These are phyloP conservation scores for Hypoxylon sp. DNA, from an alignment of 2,329 filamentous ascomycete genomes.

Conservation along the genomic window DNA sequence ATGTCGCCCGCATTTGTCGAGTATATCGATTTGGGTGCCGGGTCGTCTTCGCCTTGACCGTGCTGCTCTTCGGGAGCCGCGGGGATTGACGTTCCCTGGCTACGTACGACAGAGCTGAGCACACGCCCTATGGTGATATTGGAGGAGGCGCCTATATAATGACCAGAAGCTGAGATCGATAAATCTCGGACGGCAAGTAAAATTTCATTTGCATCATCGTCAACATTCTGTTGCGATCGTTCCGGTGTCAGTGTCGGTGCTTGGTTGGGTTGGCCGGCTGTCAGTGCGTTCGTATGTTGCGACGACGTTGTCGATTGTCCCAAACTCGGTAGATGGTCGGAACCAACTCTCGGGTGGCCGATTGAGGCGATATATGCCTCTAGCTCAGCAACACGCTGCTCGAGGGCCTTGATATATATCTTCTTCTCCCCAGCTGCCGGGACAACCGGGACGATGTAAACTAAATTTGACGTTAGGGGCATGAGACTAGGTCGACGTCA, in stretches of 20 bases:
- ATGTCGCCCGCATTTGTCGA: constrained; percentile 42
- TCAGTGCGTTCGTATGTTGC: constrained; percentile 25
- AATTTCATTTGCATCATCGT: constrained; percentile 49
- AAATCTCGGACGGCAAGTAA: constrained; percentile 47
- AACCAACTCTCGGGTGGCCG: constrained; percentile 41
- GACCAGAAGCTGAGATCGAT: constrained; percentile 48
- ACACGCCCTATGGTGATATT: constrained; percentile 51
- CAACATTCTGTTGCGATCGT: constrained; percentile 34
- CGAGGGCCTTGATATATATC: constrained; percentile 48
- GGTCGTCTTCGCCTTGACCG: constrained; percentile 41
- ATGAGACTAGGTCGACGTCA: background rate
- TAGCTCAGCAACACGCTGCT: constrained; percentile 47
- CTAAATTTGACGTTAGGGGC: constrained; percentile 29
- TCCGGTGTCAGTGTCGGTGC: constrained; percentile 17
- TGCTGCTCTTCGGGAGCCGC: constrained; percentile 34
- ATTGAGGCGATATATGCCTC: constrained; percentile 45
- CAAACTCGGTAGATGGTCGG: constrained; percentile 42
- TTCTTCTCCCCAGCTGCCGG: constrained; percentile 50
- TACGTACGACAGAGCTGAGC: constrained; percentile 49
- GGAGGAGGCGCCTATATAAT: constrained; percentile 49
- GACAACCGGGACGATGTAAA: constrained; percentile 50
- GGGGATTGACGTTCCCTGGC: constrained; percentile 37
- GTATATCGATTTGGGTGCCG: constrained; percentile 49
- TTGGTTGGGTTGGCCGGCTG: constrained; percentile 21
- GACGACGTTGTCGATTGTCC: constrained; percentile 36